Conservation (phyloP, 805 yeast species). For the Yarrowia alimentaria region DNA sequence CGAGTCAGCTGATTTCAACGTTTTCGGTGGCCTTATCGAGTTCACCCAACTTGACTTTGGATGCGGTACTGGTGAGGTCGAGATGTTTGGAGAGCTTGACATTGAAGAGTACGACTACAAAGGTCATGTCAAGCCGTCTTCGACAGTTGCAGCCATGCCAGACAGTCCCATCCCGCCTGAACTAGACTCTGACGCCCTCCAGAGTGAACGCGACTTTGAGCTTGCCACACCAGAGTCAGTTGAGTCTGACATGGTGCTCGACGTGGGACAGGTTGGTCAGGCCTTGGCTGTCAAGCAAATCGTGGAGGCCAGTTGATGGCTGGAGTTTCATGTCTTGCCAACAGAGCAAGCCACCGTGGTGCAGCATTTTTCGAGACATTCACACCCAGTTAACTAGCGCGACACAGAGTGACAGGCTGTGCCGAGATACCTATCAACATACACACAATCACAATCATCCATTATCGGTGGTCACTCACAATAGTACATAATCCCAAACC, state of each 20-base stretch:
- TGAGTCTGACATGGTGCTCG: background rate
- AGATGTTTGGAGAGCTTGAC: constrained; percentile 30
- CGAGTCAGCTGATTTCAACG: constrained; percentile 5
- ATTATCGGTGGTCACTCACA: background rate
- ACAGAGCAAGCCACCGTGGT: too few species aligned
- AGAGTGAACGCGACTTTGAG: constrained; percentile 8
- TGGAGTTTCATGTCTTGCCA: too few species aligned
- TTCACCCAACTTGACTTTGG: constrained; percentile 33
- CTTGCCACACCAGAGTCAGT: constrained; percentile 8
- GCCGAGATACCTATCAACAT: too few species aligned
- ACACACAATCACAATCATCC: constrained; percentile 7
- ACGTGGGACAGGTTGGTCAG: constrained; percentile 10
- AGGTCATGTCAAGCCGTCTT: too few species aligned
- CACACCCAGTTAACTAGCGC: too few species aligned
- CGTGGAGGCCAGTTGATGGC: background rate
- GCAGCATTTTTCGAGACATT: too few species aligned
- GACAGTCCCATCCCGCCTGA: background rate
- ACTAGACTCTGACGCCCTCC: constrained; percentile 3
- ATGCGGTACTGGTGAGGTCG: constrained; percentile 32
- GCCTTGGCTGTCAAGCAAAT: constrained; percentile 6
- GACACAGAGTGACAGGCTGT: too few species aligned
- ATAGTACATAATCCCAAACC: background rate
- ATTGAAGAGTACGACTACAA: constrained; percentile 27
- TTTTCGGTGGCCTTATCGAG: constrained; percentile 26
- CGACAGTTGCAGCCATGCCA: too few species aligned